Percentiles rank a stretch among this genome's conserved stretches.
These are phyloP conservation scores for Zymoseptoria tritici DNA, from an alignment of 2,329 filamentous ascomycete species.

Conservation along the genomic window DNA sequence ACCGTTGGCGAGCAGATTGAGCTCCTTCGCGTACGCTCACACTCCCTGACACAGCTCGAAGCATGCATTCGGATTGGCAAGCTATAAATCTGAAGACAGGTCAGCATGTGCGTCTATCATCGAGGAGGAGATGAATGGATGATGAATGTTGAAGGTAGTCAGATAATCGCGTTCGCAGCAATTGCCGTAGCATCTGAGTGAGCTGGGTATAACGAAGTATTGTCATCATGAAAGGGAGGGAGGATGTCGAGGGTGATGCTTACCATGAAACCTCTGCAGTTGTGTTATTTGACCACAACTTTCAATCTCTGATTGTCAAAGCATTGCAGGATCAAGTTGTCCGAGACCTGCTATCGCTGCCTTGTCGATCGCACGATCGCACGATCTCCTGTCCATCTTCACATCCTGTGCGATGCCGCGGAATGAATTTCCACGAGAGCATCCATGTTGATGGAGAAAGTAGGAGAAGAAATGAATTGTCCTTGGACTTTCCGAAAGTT, in stretches of 20 bases:
- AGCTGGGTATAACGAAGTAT: constrained; percentile 8
- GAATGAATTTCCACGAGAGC: no score
- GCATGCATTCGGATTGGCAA: background rate
- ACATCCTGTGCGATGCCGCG: no score
- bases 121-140: background rate
- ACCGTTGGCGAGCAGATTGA: no score
- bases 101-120: background rate
- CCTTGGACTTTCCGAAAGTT: background rate
- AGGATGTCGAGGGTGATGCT: background rate
- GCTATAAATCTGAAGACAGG: background rate
- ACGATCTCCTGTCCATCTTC: no score
- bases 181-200: constrained; percentile 8
- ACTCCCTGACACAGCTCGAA: background rate
- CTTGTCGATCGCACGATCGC: no score
- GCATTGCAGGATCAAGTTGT: no score
- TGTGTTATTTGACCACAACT: background rate
- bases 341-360: no score
- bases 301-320: no score
- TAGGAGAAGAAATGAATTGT: background rate
- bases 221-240: constrained; percentile 2
- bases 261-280: background rate
- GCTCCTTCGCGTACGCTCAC: background rate
- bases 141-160: background rate
- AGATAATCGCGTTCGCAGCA: constrained; percentile 6
- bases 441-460: background rate